Base-by-base conservation (phyloP, 1,284 basidiomycete species). In the Ceratobasidium sp. region DNA sequence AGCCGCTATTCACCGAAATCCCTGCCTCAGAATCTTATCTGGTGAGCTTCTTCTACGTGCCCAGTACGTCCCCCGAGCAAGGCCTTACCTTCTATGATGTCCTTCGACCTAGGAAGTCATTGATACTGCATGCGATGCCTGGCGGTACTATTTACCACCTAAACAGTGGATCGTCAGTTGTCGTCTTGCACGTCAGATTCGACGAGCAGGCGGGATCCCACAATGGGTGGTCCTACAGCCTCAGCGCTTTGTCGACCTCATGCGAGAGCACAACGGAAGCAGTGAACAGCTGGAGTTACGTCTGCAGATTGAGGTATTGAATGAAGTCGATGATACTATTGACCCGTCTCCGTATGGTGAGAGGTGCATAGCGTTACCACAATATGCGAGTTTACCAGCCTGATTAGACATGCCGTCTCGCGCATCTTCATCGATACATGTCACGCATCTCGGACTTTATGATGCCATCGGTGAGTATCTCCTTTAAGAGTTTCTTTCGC, bases 101-200 rank as follows among this genome's bases (percentile, higher is more conserved):
- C 59, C 1, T 18, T 20, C 2, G 35, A 20, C 71, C 10, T 27
- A 75, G 73, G 62, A 75, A 30, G 62, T 75, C n/a, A 27, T 75
- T 48, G 38, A 66, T 23, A 50, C 35, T 41, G 73, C 73, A 2
- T 75, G 73, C 62, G 57, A 65, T 3, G 50, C 50, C n/a, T 75
- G 73, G 73, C 30, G 38, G 10, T n/a, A 55, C 41, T 18, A 16
- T 38, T 44, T 75, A 20, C 73, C 73, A 38, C 48, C 60, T 50
- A 16, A 57, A n/a, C 38, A 65, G 3, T 62, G 50, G 33, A 66
- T 66, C 41, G 52, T 35, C 23, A 62, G 52, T 20, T 52, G 73
- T 27, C 57, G 62, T 16, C 62, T 75, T 16, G 60, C 62, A 23
- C 73, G 41, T 4, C 30, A 52, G 18, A 18, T 64, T 5, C 23